These are phyloP conservation scores for Dillenia suffruticosa DNA, from an alignment of 164 flowering plant genomes.

Conservation along the genomic window DNA sequence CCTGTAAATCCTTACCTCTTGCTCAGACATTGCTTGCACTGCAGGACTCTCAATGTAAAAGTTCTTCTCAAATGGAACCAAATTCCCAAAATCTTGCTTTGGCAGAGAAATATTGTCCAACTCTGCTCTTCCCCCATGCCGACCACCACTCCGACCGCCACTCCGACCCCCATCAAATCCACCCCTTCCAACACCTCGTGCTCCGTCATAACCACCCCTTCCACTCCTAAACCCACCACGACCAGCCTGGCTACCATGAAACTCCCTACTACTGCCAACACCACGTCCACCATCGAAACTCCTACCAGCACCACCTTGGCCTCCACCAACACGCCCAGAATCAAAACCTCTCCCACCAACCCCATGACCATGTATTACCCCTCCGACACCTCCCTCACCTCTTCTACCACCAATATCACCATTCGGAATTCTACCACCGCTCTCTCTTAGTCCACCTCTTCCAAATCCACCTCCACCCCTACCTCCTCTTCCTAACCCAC, in stretches of 20 bases:
- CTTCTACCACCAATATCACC: slow-evolving; percentile 12
- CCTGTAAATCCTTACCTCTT: slow-evolving; percentile 62
- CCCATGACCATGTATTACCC: slow-evolving; percentile 13
- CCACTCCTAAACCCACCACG: slow-evolving; percentile 28
- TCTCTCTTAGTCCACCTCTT: slow-evolving; percentile 5
- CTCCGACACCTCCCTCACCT: slow-evolving; percentile 7
- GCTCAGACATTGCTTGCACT: slow-evolving; percentile 70
- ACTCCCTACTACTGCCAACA: slow-evolving; percentile 16
- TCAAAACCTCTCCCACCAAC: slow-evolving; percentile 4
- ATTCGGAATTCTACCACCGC: slow-evolving; percentile 4
- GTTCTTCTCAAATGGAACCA: slow-evolving; percentile 85
- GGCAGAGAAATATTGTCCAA: slow-evolving; percentile 68
- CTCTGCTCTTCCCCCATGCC: slow-evolving; percentile 45
- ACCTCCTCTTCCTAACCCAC: slow-evolving; percentile 16
- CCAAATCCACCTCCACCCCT: slow-evolving; percentile 15
- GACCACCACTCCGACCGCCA: slow-evolving; percentile 39
- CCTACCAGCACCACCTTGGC: slow-evolving; percentile 9
- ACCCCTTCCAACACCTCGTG: slow-evolving; percentile 30
- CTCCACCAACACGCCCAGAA: slow-evolving; percentile 4
- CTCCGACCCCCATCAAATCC: slow-evolving; percentile 36
- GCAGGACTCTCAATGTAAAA: slow-evolving; percentile 75
- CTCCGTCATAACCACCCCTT: slow-evolving; percentile 24
- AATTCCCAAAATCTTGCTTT: slow-evolving; percentile 63
- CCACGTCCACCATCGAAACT: slow-evolving; percentile 14
- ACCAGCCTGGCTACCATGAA: slow-evolving; percentile 10